These are phyloP conservation scores for Cinnamomum chago DNA, from an alignment of 164 flowering plant species.

Conservation along the genomic window DNA sequence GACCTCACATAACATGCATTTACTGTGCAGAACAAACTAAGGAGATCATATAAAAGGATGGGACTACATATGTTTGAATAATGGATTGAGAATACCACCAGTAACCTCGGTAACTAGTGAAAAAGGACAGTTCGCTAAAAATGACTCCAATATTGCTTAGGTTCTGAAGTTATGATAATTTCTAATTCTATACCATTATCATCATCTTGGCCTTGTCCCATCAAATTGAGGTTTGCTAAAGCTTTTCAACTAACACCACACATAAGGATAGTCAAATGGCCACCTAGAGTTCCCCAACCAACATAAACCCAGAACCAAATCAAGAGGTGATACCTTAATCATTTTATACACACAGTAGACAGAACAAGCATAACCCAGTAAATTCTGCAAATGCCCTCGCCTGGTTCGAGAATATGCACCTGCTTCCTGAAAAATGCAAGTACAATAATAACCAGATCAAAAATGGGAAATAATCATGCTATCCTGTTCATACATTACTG, in stretches of 20 bases:
- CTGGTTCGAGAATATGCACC: slow-evolving; percentile 97
- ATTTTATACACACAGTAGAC: slow-evolving; percentile 97
- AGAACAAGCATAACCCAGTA: slow-evolving; percentile 89
- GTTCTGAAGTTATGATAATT: background rate
- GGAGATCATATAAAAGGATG: too few relatives aligned
- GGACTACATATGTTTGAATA: background rate
- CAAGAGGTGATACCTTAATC: slow-evolving; percentile 59
- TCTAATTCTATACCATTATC: too few relatives aligned
- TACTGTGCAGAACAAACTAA: background rate
- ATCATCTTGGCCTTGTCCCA: too few relatives aligned
- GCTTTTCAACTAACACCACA: too few relatives aligned
- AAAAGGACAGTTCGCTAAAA: background rate
- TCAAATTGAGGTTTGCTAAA: too few relatives aligned
- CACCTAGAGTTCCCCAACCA: background rate
- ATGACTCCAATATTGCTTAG: background rate
- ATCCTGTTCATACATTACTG: background rate
- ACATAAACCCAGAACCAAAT: background rate
- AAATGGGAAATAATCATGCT: background rate
- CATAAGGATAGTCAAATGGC: too few relatives aligned
- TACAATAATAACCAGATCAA: background rate
- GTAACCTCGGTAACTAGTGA: background rate
- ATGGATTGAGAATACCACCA: background rate
- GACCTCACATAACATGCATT: background rate
- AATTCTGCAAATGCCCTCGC: slow-evolving; percentile 94
- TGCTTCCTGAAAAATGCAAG: slow-evolving; percentile 62